These are phyloP conservation scores for Emericellopsis terricola DNA, from an alignment of 495 filamentous ascomycete genomes.

Conservation along the genomic window DNA sequence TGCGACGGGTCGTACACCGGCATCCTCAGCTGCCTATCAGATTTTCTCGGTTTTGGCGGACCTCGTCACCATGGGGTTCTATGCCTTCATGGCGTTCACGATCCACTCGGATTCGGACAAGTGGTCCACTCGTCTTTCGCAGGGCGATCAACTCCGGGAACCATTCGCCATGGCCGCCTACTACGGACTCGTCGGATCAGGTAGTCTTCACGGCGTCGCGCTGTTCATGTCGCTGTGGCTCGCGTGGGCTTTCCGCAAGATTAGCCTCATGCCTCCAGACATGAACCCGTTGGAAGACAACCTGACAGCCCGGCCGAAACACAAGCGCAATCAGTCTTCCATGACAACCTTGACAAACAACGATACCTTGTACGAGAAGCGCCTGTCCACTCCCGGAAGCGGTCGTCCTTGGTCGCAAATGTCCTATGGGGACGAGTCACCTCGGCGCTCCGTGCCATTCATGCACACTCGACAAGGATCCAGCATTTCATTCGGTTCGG, in stretches of 20 bases:
- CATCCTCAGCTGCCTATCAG: slow-evolving; percentile 69
- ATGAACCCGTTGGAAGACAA: slow-evolving; percentile 85
- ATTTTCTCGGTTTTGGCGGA: slow-evolving; percentile 62
- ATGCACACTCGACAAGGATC: slow-evolving; percentile 51
- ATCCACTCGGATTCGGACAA: slow-evolving; percentile 29
- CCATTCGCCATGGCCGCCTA: slow-evolving; percentile 45
- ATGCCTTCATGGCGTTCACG: slow-evolving; percentile 49
- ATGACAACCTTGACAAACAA: slow-evolving; percentile 34
- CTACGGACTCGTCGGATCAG: slow-evolving; percentile 39
- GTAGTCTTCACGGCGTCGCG: slow-evolving; percentile 50
- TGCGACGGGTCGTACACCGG: slow-evolving; percentile 47
- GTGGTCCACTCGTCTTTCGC: slow-evolving; percentile 45
- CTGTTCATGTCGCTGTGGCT: slow-evolving; percentile 52
- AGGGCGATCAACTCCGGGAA: slow-evolving; percentile 22
- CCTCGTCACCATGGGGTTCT: slow-evolving; percentile 53
- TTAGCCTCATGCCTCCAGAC: slow-evolving; percentile 64
- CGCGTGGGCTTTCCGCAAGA: slow-evolving; percentile 59
- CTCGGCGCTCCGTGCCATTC: slow-evolving; percentile 51
- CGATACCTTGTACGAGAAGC: slow-evolving; percentile 32
- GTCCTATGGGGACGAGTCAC: slow-evolving; percentile 33
- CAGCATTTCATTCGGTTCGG: slow-evolving; percentile 25
- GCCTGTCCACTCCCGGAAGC: slow-evolving; percentile 25
- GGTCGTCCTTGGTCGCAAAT: slow-evolving; percentile 28
- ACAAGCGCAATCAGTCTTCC: slow-evolving; percentile 64
- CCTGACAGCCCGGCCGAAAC: slow-evolving; percentile 46